A percentile compares a stretch with the other conserved stretches of the same genome.
phyloP scores from a whole-genome alignment of 2,329 filamentous ascomycete species.

The Ophiostoma populinum region DNA sequence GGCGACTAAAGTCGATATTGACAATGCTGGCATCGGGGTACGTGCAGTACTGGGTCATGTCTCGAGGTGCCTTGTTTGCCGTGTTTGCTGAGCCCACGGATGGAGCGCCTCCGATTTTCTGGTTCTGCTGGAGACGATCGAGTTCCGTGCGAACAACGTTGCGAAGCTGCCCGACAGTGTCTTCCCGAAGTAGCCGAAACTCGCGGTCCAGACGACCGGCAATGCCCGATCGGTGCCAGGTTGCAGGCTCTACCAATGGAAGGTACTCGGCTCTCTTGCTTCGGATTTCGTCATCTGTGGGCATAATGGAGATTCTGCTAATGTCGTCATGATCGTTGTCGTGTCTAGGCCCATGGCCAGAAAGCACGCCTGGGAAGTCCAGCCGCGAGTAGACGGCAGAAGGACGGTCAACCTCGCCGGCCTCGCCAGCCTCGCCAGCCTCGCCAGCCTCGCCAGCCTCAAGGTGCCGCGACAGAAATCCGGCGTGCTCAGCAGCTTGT shows the following conservation, averaged over 20 bases:
- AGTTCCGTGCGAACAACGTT: constrained; percentile 27
- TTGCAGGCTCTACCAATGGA: constrained; percentile 20
- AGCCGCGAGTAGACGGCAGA: neutral
- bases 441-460: too few relatives aligned
- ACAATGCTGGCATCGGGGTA: constrained; percentile 20
- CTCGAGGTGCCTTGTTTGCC: too few relatives aligned
- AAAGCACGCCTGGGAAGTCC: constrained; percentile 6
- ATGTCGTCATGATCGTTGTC: constrained; percentile 29
- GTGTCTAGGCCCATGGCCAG: constrained; percentile 17
- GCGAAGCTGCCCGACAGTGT: constrained; percentile 34
- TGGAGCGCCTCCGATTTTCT: neutral
- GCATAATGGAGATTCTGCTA: constrained; percentile 25
- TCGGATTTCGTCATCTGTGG: constrained; percentile 24
- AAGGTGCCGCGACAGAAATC: constrained; percentile 1
- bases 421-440: too few relatives aligned
- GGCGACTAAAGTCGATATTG: constrained; percentile 19
- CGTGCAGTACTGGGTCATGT: constrained; percentile 18
- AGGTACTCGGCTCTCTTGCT: constrained; percentile 22
- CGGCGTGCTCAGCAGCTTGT: constrained; percentile 3
- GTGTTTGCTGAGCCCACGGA: neutral
- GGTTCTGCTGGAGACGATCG: constrained; percentile 15
- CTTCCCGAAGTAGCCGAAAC: constrained; percentile 37
- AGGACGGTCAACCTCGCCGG: neutral
- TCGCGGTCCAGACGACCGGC: constrained; percentile 33
- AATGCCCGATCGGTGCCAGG: constrained; percentile 25